Percentiles rank a stretch among this genome's conserved stretches.
phyloP scores from a whole-genome alignment of 805 yeast genomes.

The Candida gorgasii region DNA sequence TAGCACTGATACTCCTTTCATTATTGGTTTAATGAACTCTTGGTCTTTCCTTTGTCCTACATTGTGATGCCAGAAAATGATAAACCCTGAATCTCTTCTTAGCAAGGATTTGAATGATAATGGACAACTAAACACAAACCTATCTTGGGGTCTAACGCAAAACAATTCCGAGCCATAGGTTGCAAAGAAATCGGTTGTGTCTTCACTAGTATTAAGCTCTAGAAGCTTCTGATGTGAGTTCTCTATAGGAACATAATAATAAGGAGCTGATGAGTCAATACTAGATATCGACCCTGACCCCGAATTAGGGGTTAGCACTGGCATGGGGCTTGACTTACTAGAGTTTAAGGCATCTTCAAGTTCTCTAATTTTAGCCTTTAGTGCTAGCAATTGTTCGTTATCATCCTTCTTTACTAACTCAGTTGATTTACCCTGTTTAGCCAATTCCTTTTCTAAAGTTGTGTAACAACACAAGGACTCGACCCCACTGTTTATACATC shows the following conservation, averaged over 20 bases:
- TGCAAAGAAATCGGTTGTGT: conserved; percentile 13
- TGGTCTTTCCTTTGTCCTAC: conserved; percentile 1
- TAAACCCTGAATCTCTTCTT: conserved; percentile 12
- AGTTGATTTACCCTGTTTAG: conserved; percentile 15
- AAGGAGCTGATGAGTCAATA: not conserved
- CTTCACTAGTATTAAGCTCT: not conserved
- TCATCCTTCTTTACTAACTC: conserved; percentile 5
- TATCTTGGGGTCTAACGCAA: conserved; percentile 6
- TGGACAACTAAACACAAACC: conserved; percentile 13
- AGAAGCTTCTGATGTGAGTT: not conserved
- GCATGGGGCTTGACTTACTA: not conserved
- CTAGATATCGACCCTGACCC: too few species aligned
- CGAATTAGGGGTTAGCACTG: not conserved
- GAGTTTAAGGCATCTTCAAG: conserved; percentile 8
- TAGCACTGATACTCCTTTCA: conserved; percentile 11
- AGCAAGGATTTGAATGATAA: conserved; percentile 10
- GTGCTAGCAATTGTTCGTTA: conserved; percentile 3
- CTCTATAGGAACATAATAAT: not conserved
- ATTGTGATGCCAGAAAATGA: conserved; percentile 13
- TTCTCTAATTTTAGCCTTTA: conserved; percentile 8
- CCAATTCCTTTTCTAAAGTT: conserved; percentile 16
- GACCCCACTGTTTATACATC: conserved; percentile 18
- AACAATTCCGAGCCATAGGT: conserved; percentile 7
- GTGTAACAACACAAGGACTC: conserved; percentile 14
- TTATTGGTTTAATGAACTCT: not conserved